Base-by-base conservation (phyloP, 1,284 basidiomycete genomes). In the Leucoagaricus sp. region DNA sequence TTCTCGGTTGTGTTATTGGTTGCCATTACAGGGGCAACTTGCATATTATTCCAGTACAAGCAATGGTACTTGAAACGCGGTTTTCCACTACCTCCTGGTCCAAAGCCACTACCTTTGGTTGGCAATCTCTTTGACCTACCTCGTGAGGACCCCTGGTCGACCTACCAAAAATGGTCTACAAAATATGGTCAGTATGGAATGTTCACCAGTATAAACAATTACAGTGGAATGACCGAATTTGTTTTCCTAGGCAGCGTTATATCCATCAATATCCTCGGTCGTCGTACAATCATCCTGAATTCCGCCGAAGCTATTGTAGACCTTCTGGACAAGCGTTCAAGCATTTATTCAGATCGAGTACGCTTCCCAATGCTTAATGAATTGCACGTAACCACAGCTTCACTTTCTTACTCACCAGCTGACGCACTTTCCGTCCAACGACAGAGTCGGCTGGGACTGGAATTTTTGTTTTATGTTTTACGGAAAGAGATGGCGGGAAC, bases 121-220 rank as follows among this genome's bases (percentile, higher is more conserved):
- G 65, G 64, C 19, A 65, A 67, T 54, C n/a, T 64, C 2, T 49
- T 64, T 1, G 60, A 67, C 10, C 21, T 64, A 26, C 65, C 64
- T 8, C 19, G 29, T 3, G 44, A 60, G 13, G 40, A 46, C 1
- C 50, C 59, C 25, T 68, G 62, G 60, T 41, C 59, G 12, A 57
- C 36, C 1, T 65, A 61, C 36, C 48, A 45, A 6, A 40, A 63
- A 26, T 64, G 64, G 62, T 49, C 40, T 13, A 59, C 60, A 23
- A 47, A 57, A 33, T 65, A 62, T 45, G 64, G 65, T 64, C 21
- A 13, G 61, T 51, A 17, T 13, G 9, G n/a, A n/a, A n/a, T n/a
- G n/a, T n/a, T 10, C 3, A 41, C 9, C 15, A n/a, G n/a, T n/a
- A n/a, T 10, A 19, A 2, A 12, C 10, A 12, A 28, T 17, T 23